Conservation (phyloP, 2,329 filamentous ascomycete genomes). For the Periconia sp. region DNA sequence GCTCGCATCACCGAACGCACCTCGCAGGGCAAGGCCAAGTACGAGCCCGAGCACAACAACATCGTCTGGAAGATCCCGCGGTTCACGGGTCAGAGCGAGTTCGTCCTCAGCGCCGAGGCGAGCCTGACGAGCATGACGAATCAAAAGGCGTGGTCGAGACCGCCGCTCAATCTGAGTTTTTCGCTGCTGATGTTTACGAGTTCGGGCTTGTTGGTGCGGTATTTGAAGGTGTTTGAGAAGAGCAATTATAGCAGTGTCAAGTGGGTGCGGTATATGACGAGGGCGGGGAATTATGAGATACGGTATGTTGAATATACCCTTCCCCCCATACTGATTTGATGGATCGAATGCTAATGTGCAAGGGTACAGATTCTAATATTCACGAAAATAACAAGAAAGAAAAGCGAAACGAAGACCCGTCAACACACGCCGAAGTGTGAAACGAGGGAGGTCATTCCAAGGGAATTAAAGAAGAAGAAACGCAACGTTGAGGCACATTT, state of each 20-base stretch:
- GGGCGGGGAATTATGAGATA: conserved; percentile 96
- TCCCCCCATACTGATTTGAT: background rate
- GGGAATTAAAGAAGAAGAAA: no score
- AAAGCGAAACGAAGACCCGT: no score
- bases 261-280: conserved; percentile 99
- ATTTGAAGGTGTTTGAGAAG: conserved; percentile 99
- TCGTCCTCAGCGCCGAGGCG: conserved; percentile 90
- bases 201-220: conserved; percentile 86
- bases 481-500: no score
- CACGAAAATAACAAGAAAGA: no score
- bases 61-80: conserved; percentile 99
- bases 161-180: conserved; percentile 88
- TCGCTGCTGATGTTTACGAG: conserved; percentile 98
- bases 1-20: conserved; percentile 90
- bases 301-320: conserved; percentile 60
- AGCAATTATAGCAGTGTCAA: conserved; percentile 98
- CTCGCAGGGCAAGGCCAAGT: conserved; percentile 95
- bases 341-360: no score
- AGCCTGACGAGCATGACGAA: conserved; percentile 96
- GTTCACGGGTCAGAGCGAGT: conserved; percentile 98
- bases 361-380: no score
- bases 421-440: no score
- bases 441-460: no score
- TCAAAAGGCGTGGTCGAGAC: conserved; percentile 94
- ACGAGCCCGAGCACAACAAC: conserved; percentile 96